These are phyloP conservation scores for Gymnopilus junonius DNA, from an alignment of 768 basidiomycete genomes.

Conservation along the genomic window DNA sequence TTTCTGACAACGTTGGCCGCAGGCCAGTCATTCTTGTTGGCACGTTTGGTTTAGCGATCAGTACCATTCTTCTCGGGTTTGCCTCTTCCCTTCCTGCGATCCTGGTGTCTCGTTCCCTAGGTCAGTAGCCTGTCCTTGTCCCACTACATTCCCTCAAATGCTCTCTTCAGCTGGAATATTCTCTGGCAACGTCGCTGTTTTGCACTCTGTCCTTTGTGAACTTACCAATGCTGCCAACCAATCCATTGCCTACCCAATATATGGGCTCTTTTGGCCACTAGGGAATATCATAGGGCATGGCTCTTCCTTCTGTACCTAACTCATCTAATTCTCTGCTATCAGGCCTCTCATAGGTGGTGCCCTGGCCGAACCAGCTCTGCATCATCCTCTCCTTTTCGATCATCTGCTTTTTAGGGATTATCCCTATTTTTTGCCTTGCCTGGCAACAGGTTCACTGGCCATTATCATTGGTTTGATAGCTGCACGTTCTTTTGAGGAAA, in stretches of 20 bases:
- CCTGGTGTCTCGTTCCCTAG: slow-evolving; percentile 53
- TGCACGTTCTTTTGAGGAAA: slow-evolving; percentile 56
- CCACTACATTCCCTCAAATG: not conserved
- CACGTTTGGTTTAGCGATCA: slow-evolving; percentile 46
- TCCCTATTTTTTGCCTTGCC: slow-evolving; percentile 66
- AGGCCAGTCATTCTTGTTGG: slow-evolving; percentile 63
- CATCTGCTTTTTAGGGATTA: slow-evolving; percentile 47
- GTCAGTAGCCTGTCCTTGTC: slow-evolving; percentile 28
- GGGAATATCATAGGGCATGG: slow-evolving; percentile 61
- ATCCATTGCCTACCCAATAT: slow-evolving; percentile 56
- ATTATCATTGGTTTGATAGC: slow-evolving; percentile 42
- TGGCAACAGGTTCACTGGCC: slow-evolving; percentile 45
- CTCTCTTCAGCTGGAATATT: slow-evolving; percentile 52
- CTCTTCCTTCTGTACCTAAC: not conserved
- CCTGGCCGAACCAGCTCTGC: slow-evolving; percentile 54
- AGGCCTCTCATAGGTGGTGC: slow-evolving; percentile 65
- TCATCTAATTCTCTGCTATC: slow-evolving; percentile 6
- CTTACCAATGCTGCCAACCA: slow-evolving; percentile 65
- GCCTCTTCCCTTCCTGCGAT: slow-evolving; percentile 51
- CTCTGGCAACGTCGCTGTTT: slow-evolving; percentile 63
- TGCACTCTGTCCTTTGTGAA: slow-evolving; percentile 64
- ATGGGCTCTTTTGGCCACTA: slow-evolving; percentile 59
- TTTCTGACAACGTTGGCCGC: slow-evolving; percentile 65
- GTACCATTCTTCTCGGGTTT: slow-evolving; percentile 58
- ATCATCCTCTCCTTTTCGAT: slow-evolving; percentile 47